phyloP scores from a whole-genome alignment of 2,329 filamentous ascomycete genomes.

The Sphaerulina musiva region DNA sequence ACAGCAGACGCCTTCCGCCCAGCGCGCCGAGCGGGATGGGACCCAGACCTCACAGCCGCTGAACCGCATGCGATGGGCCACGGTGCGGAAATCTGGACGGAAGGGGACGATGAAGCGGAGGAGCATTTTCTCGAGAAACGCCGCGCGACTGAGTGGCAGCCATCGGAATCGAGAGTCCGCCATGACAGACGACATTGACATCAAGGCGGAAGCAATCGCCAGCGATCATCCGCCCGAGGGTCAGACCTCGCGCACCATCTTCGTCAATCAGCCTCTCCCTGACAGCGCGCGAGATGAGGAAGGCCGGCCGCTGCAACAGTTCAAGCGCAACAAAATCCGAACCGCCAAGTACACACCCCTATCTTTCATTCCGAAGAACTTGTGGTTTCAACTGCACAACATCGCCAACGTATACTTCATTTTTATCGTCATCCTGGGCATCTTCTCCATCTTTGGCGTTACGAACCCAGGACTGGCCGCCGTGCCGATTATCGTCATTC shows the following conservation, averaged over 20 bases:
- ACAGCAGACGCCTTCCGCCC: slow-evolving; percentile 11
- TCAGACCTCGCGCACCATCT: slow-evolving; percentile 55
- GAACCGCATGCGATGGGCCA: slow-evolving; percentile 89
- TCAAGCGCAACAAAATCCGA: slow-evolving; percentile 89
- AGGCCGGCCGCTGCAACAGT: slow-evolving; percentile 63
- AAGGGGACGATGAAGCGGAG: slow-evolving; percentile 72
- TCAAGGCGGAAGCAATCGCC: slow-evolving; percentile 30
- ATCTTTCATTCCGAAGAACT: slow-evolving; percentile 91
- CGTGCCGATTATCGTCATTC: slow-evolving; percentile 87
- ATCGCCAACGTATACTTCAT: slow-evolving; percentile 98
- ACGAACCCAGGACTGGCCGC: slow-evolving; percentile 83
- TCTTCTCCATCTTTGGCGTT: slow-evolving; percentile 93
- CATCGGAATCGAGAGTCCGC: slow-evolving; percentile 39
- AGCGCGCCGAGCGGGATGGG: slow-evolving; percentile 39
- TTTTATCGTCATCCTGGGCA: slow-evolving; percentile 86
- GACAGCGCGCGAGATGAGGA: slow-evolving; percentile 70
- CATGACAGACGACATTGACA: slow-evolving; percentile 27
- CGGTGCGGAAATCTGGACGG: slow-evolving; percentile 72
- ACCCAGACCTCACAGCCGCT: slow-evolving; percentile 39
- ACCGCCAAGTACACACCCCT: slow-evolving; percentile 96
- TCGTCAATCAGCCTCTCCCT: slow-evolving; percentile 80
- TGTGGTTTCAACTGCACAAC: slow-evolving; percentile 98
- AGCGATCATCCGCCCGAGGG: slow-evolving; percentile 29
- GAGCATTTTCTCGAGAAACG: slow-evolving; percentile 66
- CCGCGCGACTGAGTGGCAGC: slow-evolving; percentile 25